Evolutionary conservation across 257 asterid species (phyloP), one percentile per base, ranked within the genome.

Genomic region (Solanum neorickii): DNA sequence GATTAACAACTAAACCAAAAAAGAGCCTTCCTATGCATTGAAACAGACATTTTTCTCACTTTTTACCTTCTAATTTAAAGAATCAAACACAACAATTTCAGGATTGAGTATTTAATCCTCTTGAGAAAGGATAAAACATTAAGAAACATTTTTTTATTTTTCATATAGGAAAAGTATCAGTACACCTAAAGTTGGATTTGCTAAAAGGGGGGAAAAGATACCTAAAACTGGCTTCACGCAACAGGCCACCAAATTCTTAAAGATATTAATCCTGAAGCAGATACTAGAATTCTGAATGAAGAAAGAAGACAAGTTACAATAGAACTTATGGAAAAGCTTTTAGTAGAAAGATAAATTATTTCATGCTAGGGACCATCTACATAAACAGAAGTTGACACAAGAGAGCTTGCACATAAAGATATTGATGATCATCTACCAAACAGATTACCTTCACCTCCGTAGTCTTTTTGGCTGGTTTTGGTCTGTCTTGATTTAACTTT

Each of bases 401-500:
- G 70, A 85, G 87, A 70, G 62, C 65, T 49, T 86, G 68, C 46
- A 10, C 42, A 47, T 31, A 15, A 20, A 46, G n/a, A 86, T 31
- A 86, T 1, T 37, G 56, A 68, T 23, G 66, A 80, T 49, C 5
- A 46, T 66, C 76, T 29, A 73, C 41, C 82, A 25, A 39, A 75
- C 39, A 87, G 69, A 80, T 59, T 93, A 95, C 99, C 99, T 94
- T 91, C 87, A 92, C 91, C 83, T 93, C 94, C 52, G 31, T 6
- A 0, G 86, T 87, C 91, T 83, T 92, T 88, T 92, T 91, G 90
- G 92, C 92, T 87, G 90, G 88, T 78, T 88, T 91, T 56, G 59
- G 88, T 87, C 87, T 88, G 46, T 87, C 73, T 88, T 74, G 88
- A 82, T n/a, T 88, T 76, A 88, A 86, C 86, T 52, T 89, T 74